phyloP scores from a whole-genome alignment of 2,329 filamentous ascomycete species.

The Fusarium xylarioides region DNA sequence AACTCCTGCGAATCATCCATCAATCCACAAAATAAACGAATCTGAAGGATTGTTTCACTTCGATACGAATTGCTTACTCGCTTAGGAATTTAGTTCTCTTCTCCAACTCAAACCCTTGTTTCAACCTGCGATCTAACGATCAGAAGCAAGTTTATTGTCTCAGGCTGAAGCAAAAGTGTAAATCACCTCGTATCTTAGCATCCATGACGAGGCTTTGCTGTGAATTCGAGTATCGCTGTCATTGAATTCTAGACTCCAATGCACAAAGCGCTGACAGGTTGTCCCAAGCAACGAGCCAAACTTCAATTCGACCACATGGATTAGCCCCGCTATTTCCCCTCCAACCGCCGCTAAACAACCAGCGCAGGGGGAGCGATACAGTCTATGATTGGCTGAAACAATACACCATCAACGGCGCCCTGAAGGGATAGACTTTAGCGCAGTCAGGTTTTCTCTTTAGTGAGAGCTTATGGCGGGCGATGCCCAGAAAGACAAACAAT shows the following conservation, averaged over 20 bases:
- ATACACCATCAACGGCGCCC: neutral
- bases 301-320: conserved; percentile 4
- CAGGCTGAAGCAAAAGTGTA: neutral
- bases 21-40: conserved; percentile 8
- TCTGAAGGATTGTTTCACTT: neutral
- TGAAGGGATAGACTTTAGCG: conserved; percentile 9
- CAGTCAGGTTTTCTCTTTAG: conserved; percentile 29
- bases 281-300: conserved; percentile 29
- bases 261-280: conserved; percentile 7
- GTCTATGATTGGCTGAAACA: neutral
- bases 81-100: neutral
- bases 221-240: neutral
- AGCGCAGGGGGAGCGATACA: neutral
- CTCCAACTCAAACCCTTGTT: neutral
- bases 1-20: neutral
- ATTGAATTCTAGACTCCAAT: neutral
- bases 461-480: conserved; percentile 16
- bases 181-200: neutral
- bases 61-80: conserved; percentile 1
- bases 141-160: neutral
- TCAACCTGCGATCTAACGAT: neutral
- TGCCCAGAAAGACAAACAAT: conserved; percentile 18
- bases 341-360: conserved; percentile 16
- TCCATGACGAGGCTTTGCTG: neutral
- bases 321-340: conserved; percentile 25